Conservation (phyloP, 164 flowering plant genomes). For the Berberis thunbergii region DNA sequence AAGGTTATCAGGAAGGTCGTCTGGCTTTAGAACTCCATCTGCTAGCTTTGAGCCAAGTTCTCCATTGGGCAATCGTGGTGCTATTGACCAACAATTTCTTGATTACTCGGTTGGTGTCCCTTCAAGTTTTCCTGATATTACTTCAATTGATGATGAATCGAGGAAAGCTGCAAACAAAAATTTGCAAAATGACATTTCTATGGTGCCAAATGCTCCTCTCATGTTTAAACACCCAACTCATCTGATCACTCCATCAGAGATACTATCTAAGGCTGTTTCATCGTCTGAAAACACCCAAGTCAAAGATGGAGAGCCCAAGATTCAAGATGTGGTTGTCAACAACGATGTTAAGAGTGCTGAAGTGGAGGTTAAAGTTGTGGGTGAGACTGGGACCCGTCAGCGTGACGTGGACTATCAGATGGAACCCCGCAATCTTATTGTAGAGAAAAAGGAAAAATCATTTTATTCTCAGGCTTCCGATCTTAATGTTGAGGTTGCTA, state of each 20-base stretch:
- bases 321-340: constrained; percentile 49
- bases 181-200: constrained; percentile 39
- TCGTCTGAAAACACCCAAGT: constrained; percentile 42
- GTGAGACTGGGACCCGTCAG: constrained; percentile 44
- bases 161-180: constrained; percentile 35
- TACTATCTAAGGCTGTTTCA: constrained; percentile 47
- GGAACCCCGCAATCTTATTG: constrained; percentile 21
- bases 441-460: constrained; percentile 31
- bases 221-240: constrained; percentile 78
- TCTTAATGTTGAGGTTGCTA: constrained; percentile 50
- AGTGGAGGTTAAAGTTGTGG: constrained; percentile 78
- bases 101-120: constrained; percentile 47
- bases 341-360: constrained; percentile 39
- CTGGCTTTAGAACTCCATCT: constrained; percentile 43
- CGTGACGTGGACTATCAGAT: constrained; percentile 27
- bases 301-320: constrained; percentile 29
- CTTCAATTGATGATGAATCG: constrained; percentile 34
- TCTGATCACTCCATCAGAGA: constrained; percentile 84
- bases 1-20: constrained; percentile 41
- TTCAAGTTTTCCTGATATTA: constrained; percentile 28
- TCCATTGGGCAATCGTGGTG: constrained; percentile 27
- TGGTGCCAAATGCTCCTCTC: constrained; percentile 26
- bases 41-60: constrained; percentile 35
- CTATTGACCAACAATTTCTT: constrained; percentile 32
- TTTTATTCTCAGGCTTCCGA: constrained; percentile 75